Evolutionary conservation across 2,329 filamentous ascomycete genomes (phyloP).

Genomic region (Neonectria magnoliae): DNA sequence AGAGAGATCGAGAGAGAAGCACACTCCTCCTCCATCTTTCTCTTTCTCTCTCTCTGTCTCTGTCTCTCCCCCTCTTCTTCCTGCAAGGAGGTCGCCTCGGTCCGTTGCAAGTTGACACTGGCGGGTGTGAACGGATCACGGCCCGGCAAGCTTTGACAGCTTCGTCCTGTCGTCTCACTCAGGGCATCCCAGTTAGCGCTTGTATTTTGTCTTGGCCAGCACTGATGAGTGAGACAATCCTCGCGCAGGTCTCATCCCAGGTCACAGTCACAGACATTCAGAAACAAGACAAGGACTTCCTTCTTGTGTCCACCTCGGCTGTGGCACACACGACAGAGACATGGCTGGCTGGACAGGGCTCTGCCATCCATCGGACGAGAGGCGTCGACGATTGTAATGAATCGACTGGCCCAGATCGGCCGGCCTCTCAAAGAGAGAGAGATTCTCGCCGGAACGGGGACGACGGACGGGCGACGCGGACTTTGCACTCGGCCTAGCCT

Average conservation of each 20-base stretch:
- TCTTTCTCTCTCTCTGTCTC: background rate
- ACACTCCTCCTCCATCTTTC: background rate
- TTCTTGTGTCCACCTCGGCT: no score
- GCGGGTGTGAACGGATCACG: conserved; percentile 10
- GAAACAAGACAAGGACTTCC: no score
- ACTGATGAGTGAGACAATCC: background rate
- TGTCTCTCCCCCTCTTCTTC: background rate
- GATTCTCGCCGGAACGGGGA: no score
- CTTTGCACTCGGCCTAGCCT: background rate
- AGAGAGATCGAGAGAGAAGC: background rate
- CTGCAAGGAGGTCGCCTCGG: background rate
- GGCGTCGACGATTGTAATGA: conserved; percentile 12
- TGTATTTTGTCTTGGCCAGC: no score
- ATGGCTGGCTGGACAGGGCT: conserved; percentile 14
- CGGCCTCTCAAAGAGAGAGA: no score
- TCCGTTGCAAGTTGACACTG: background rate
- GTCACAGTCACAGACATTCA: background rate
- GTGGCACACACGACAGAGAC: background rate
- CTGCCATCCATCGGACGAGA: conserved; percentile 18
- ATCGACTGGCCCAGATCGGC: conserved; percentile 31
- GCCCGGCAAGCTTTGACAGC: background rate
- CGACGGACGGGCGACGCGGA: background rate
- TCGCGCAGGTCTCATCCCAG: background rate
- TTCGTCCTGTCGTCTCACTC: background rate
- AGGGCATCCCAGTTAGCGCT: no score